A percentile compares a stretch with the other conserved stretches of the same genome.
phyloP scores from a whole-genome alignment of 2,329 filamentous ascomycete species.

The Aspergillus udagawae region DNA sequence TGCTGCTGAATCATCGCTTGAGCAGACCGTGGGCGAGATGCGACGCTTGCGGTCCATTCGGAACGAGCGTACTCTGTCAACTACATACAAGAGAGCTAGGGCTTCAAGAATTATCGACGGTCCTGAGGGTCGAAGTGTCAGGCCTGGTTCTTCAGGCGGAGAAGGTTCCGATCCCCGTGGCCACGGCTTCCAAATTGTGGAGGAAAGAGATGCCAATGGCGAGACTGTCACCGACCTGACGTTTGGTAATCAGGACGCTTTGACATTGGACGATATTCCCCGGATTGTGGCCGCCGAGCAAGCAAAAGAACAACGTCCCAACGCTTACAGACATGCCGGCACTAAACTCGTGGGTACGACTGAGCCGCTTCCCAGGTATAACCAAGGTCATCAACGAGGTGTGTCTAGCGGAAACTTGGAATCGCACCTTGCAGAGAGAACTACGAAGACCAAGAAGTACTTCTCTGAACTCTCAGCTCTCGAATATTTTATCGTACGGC shows the following conservation, averaged over 20 bases:
- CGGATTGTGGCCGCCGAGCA: constrained; percentile 94
- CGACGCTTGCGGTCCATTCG: constrained; percentile 85
- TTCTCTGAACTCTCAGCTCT: constrained; percentile 94
- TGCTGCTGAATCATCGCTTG: constrained; percentile 69
- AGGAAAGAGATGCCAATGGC: constrained; percentile 67
- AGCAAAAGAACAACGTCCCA: constrained; percentile 81
- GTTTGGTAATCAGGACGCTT: constrained; percentile 83
- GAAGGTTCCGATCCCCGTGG: constrained; percentile 51
- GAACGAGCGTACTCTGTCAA: constrained; percentile 89
- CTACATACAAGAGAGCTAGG: constrained; percentile 83
- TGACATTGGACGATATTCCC: constrained; percentile 94
- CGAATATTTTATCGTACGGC: constrained; percentile 95
- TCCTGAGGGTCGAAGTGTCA: constrained; percentile 63
- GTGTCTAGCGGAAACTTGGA: constrained; percentile 55
- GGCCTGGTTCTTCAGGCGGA: constrained; percentile 68
- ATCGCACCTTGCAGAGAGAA: constrained; percentile 48
- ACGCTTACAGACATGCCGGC: constrained; percentile 70
- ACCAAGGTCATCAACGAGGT: constrained; percentile 66
- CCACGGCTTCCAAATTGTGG: constrained; percentile 70
- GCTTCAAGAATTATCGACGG: constrained; percentile 91
- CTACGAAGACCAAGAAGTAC: constrained; percentile 68
- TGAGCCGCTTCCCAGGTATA: constrained; percentile 61
- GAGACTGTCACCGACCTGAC: constrained; percentile 73
- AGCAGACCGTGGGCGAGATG: constrained; percentile 95
- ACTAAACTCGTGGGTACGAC: constrained; percentile 61